Evolutionary conservation across 1,139 yeast species (phyloP).

Genomic region (Nakaseomyces glabratus): DNA sequence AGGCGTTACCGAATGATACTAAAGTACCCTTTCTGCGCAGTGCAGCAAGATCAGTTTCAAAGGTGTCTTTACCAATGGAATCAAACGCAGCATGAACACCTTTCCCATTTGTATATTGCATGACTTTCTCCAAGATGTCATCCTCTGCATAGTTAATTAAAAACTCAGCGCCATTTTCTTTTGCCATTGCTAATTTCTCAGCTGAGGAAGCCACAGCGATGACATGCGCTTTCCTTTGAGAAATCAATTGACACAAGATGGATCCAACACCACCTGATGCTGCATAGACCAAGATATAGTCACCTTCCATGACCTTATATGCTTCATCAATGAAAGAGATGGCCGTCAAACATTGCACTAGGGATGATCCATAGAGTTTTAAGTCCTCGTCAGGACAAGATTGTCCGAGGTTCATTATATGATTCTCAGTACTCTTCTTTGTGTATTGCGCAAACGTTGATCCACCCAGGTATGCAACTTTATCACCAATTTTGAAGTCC

Average conservation of each 20-base stretch:
- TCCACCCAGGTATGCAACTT: conserved; percentile 48
- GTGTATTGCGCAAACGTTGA: conserved; percentile 67
- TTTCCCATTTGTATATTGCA: conserved; percentile 55
- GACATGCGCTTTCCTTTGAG: conserved; percentile 59
- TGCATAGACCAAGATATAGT: conserved; percentile 70
- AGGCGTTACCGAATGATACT: conserved; percentile 74
- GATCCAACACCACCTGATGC: conserved; percentile 94
- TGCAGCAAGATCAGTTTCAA: conserved; percentile 52
- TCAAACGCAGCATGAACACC: conserved; percentile 75
- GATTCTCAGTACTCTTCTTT: conserved; percentile 35
- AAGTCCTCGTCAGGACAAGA: conserved; percentile 40
- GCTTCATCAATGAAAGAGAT: conserved; percentile 59
- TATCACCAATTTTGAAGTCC: conserved; percentile 58
- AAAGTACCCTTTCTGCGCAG: conserved; percentile 65
- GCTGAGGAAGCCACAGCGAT: conserved; percentile 77
- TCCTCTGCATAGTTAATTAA: conserved; percentile 52
- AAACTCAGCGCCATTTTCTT: conserved; percentile 65
- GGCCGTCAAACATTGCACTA: conserved; percentile 74
- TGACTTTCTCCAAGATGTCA: conserved; percentile 44
- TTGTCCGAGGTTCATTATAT: conserved; percentile 42
- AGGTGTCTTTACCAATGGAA: conserved; percentile 75
- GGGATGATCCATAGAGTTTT: conserved; percentile 49
- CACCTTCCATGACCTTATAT: conserved; percentile 57
- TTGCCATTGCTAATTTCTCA: conserved; percentile 54
- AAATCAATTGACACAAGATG: conserved; percentile 53